Evolutionary conservation across 2,329 filamentous ascomycete genomes (phyloP).

Genomic region (Diatrype stigma): DNA sequence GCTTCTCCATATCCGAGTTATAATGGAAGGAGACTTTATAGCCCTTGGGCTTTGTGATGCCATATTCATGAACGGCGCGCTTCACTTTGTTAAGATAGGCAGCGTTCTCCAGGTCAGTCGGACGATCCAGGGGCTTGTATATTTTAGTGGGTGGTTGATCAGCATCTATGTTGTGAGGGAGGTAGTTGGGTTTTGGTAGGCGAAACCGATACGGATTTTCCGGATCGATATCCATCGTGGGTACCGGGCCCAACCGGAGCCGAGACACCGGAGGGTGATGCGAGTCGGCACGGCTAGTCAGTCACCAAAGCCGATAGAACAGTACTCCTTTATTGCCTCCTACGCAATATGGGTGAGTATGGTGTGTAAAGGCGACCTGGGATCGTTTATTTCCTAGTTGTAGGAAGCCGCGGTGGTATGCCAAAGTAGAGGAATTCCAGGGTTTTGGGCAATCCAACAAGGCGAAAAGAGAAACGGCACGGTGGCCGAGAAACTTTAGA

Average conservation of each 20-base stretch:
- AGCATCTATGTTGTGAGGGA: constrained; percentile 50
- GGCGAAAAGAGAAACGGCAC: too few species aligned
- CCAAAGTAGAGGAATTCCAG: too few species aligned
- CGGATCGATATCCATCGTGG: constrained; percentile 38
- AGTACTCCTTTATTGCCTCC: too few species aligned
- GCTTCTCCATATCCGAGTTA: constrained; percentile 90
- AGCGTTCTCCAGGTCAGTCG: constrained; percentile 51
- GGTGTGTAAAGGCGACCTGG: too few species aligned
- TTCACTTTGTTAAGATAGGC: constrained; percentile 56
- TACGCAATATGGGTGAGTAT: too few species aligned
- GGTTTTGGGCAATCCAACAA: too few species aligned
- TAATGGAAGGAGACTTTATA: constrained; percentile 94
- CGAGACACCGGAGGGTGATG: not conserved
- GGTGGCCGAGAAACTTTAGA: too few species aligned
- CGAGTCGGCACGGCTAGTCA: not conserved
- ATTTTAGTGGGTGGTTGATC: constrained; percentile 49
- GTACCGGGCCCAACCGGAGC: constrained; percentile 2
- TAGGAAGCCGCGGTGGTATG: too few species aligned
- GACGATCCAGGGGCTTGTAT: constrained; percentile 44
- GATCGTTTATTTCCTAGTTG: too few species aligned
- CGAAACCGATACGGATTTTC: constrained; percentile 43
- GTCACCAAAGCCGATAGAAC: not conserved
- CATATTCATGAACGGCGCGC: constrained; percentile 55
- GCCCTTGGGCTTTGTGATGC: constrained; percentile 75
- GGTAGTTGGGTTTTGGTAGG: constrained; percentile 56